Evolutionary conservation across 108 stramenopile genomes (phyloP), one percentile per base, ranked within the genome.

Genomic region (Mayamaea pseudoterrestris): DNA sequence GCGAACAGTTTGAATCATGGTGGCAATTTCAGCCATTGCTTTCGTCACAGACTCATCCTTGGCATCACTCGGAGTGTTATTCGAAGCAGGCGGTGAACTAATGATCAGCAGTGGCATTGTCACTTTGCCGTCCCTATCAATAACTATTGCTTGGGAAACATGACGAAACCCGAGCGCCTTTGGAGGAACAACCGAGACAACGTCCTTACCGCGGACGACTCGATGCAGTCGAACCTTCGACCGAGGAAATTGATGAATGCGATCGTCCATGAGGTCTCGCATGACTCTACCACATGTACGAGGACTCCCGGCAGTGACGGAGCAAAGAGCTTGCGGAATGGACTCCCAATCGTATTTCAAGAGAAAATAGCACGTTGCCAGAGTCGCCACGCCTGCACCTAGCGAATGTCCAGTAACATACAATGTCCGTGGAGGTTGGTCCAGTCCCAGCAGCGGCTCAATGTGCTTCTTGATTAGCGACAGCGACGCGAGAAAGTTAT

Each of bases 331-430:
- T 3, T 78, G 76, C 5, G 68, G 71, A 4, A 71, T 34, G 9
- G 53, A 4, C 1, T 34, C 31, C 69, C 69, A 78, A 37, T 78
- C 53, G 44, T 63, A 51, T 17, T 69, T 57, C 30, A 63, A 48
- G 22, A 73, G 39, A 30, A 73, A 78, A 49, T 78, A 70, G 32
- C 63, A 65, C 5, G 58, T 63, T 3, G 68, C 70, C 55, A 78
- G 25, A 12, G 71, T 78, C 8, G 76, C 68, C 53, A 78, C 65
- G 29, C 68, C 76, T 6, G 70, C 76, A 7, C 76, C 76, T 5
- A 78, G 30, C 3, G 61, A 64, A 54, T 78, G 76, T 5, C 76
- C 76, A n/a, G 60, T 58, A 8, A 78, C 60, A 36, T 57, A 69
- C 5, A 78, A 57, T 37, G 27, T 69, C 22, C 76, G 57, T 2